Evolutionary conservation across 108 stramenopile species (phyloP), one percentile per base, ranked within the genome.

Genomic region (Bacterosira constricta): DNA sequence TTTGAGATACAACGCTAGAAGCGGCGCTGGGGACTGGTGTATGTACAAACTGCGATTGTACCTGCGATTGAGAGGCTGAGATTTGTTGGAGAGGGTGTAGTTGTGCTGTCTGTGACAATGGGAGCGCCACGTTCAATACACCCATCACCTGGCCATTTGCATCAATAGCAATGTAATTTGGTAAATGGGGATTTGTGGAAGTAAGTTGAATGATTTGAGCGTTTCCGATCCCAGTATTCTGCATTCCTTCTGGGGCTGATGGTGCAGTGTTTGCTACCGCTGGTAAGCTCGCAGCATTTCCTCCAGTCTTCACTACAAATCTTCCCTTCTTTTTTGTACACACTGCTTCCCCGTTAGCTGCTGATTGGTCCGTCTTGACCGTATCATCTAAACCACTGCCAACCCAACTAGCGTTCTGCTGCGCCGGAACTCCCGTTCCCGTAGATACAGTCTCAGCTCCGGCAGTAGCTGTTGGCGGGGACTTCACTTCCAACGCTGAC

Each of bases 261-360:
- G 31, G 8, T 30, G 52, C 11, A 27, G 6, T 1, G 4, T 27
- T 53, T n/a, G 34, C 11, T 9, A 27, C 7, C 49, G 47, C 17
- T 37, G 45, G 35, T 37, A 46, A 31, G 13, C 8, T 3, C 10
- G 31, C 30, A 49, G 60, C 20, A 23, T 62, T 68, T 20, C 59
- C 66, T 38, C 75, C 67, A 34, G 67, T 53, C 29, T 68, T 68
- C 4, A 68, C 54, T 11, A 52, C 36, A 39, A 68, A 68, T 9
- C 67, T 35, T 30, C 67, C 67, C 67, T 55, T 64, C 63, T 64
- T 64, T 32, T 64, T 64, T 18, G 44, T 30, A 35, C 23, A 12
- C 4, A 11, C 46, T 26, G 60, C 60, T 42, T n/a, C 10, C 12
- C 17, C 17, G 41, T 11, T 6, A 42, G 41, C 4, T 42, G n/a